A percentile compares a stretch with the other conserved stretches of the same genome.
These are phyloP conservation scores for Lactarius vividus DNA, from an alignment of 768 basidiomycete genomes.

Conservation along the genomic window DNA sequence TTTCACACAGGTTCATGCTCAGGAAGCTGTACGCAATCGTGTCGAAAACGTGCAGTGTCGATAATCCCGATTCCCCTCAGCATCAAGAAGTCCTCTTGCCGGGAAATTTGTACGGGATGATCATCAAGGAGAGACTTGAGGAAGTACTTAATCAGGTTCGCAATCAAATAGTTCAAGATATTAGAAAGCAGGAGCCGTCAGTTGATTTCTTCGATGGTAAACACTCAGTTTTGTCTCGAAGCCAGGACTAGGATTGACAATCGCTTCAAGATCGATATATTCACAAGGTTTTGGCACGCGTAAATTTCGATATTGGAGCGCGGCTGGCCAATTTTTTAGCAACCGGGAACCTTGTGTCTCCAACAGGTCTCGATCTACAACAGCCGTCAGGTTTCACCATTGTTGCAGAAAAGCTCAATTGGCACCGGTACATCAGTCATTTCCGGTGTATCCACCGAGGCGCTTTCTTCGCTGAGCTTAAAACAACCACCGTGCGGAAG, in stretches of 20 bases:
- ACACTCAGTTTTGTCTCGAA: conserved; percentile 31
- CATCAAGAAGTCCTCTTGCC: conserved; percentile 97
- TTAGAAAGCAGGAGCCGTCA: conserved; percentile 66
- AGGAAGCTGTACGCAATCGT: conserved; percentile 92
- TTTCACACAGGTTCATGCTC: conserved; percentile 79
- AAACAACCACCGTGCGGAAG: conserved; percentile 97
- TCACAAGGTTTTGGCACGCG: conserved; percentile 63
- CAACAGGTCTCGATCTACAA: conserved; percentile 93
- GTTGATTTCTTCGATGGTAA: conserved; percentile 87
- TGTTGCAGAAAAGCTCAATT: conserved; percentile 97
- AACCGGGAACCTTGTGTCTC: conserved; percentile 93
- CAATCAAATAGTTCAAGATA: conserved; percentile 65
- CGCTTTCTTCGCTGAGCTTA: conserved; percentile 97
- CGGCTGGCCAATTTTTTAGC: conserved; percentile 93
- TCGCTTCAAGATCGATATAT: conserved; percentile 72
- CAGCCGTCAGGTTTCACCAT: conserved; percentile 99
- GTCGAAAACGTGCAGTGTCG: conserved; percentile 83
- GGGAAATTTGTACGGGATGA: conserved; percentile 91
- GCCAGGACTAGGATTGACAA: conserved; percentile 7
- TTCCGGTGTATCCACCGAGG: conserved; percentile 99
- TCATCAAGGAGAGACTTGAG: conserved; percentile 95
- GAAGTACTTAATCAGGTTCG: conserved; percentile 78
- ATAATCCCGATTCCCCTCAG: conserved; percentile 98
- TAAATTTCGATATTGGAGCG: conserved; percentile 90
- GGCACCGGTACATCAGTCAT: conserved; percentile 97